These are phyloP conservation scores for Casaregolazyma lundiana DNA, from an alignment of 1,139 yeast species.

Conservation along the genomic window DNA sequence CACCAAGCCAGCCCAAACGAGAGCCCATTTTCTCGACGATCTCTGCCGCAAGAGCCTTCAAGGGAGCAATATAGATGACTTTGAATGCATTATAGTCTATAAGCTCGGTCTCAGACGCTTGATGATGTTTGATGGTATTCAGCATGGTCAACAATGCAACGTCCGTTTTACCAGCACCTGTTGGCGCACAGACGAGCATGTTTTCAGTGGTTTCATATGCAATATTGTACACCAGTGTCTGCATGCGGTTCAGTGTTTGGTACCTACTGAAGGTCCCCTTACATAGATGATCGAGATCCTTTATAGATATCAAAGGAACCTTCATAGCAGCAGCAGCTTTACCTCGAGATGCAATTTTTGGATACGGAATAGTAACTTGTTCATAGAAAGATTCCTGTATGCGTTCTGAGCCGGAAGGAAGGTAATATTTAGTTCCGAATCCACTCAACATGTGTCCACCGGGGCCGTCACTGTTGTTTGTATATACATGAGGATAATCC, in stretches of 20 bases:
- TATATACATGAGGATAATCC: constrained; percentile 83
- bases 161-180: constrained; percentile 99
- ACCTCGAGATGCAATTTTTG: constrained; percentile 45
- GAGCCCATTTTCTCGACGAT: constrained; percentile 84
- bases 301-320: constrained; percentile 47
- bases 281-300: constrained; percentile 70
- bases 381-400: constrained; percentile 57
- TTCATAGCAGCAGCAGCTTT: constrained; percentile 37
- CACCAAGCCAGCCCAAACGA: constrained; percentile 78
- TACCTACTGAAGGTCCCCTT: constrained; percentile 81
- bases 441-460: constrained; percentile 69
- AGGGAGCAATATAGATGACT: constrained; percentile 90
- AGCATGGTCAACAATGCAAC: constrained; percentile 84
- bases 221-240: constrained; percentile 84
- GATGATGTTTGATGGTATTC: constrained; percentile 70
- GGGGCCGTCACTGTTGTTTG: constrained; percentile 39
- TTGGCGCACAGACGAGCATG: constrained; percentile 97
- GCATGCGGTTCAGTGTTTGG: constrained; percentile 76
- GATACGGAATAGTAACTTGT: constrained; percentile 77
- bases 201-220: constrained; percentile 93
- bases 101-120: constrained; percentile 43
- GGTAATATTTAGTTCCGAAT: constrained; percentile 70
- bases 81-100: constrained; percentile 73
- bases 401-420: constrained; percentile 81
- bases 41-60: constrained; percentile 96